Evolutionary conservation across 2,329 filamentous ascomycete genomes (phyloP).

Genomic region (Epichloe elymi): DNA sequence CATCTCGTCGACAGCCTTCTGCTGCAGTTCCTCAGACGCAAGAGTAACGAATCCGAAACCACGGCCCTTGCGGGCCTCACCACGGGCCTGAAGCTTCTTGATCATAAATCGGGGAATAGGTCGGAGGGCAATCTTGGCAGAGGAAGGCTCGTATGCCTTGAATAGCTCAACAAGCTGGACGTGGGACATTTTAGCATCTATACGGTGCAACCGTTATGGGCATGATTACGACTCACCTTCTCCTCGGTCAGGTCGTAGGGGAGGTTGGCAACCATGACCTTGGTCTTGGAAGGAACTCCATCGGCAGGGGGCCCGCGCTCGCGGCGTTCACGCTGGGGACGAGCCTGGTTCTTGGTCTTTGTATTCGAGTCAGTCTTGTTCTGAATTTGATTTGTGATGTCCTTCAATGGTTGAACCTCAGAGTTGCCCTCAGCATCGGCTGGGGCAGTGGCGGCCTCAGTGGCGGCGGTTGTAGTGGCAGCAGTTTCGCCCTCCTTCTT

Average conservation of each 20-base stretch:
- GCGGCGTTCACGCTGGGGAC: slow-evolving; percentile 46
- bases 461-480: slow-evolving; percentile 21
- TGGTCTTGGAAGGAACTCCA: slow-evolving; percentile 96
- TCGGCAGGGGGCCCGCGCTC: slow-evolving; percentile 90
- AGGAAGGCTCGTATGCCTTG: slow-evolving; percentile 77
- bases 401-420: slow-evolving; percentile 46
- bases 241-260: slow-evolving; percentile 97
- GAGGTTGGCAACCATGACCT: slow-evolving; percentile 99
- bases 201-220: neutral
- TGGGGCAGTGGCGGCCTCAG: slow-evolving; percentile 33
- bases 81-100: slow-evolving; percentile 98
- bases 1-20: slow-evolving; percentile 96
- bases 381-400: slow-evolving; percentile 45
- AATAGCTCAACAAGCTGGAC: slow-evolving; percentile 95
- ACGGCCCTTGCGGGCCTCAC: slow-evolving; percentile 96
- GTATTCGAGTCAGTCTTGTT: slow-evolving; percentile 44
- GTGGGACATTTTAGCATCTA: neutral
- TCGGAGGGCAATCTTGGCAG: slow-evolving; percentile 95
- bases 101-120: slow-evolving; percentile 99
- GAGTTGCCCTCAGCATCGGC: slow-evolving; percentile 32
- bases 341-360: slow-evolving; percentile 43
- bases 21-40: slow-evolving; percentile 86
- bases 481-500: slow-evolving; percentile 32
- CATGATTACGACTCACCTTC: slow-evolving; percentile 49
- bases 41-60: slow-evolving; percentile 98